Evolutionary conservation across 2,329 filamentous ascomycete species (phyloP).

Genomic region (Colletotrichum sp.): DNA sequence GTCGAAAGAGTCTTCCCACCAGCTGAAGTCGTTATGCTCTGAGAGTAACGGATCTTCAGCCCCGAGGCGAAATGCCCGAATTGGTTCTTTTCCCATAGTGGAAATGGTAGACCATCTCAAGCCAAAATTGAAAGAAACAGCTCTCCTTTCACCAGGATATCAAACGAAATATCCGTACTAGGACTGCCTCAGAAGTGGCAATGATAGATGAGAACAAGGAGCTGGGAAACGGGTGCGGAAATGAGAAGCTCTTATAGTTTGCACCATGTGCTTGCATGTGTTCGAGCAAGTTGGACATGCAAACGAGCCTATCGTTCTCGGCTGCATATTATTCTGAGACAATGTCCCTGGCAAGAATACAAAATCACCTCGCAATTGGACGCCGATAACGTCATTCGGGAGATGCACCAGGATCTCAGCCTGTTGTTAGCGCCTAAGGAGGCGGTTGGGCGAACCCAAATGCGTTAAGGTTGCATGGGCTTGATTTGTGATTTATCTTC

Average conservation of each 20-base stretch:
- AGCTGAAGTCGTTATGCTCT: not conserved
- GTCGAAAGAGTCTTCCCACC: not conserved
- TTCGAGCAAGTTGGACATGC: rapidly evolving
- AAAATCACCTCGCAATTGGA: rapidly evolving
- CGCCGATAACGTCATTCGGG: not conserved
- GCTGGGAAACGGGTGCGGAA: too few relatives aligned
- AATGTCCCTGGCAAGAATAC: rapidly evolving
- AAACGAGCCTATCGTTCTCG: rapidly evolving
- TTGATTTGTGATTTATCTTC: not conserved
- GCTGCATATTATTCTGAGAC: not conserved
- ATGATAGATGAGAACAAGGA: too few relatives aligned
- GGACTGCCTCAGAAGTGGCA: too few relatives aligned
- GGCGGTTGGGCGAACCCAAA: not conserved
- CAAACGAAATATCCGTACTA: too few relatives aligned
- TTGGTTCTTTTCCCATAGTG: rapidly evolving
- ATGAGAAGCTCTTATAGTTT: not conserved
- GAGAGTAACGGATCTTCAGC: not conserved
- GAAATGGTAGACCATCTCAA: not conserved
- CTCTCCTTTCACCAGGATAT: too few relatives aligned
- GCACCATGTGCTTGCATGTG: not conserved
- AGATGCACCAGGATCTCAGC: rapidly evolving
- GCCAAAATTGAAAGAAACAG: too few relatives aligned
- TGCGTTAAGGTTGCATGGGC: not conserved
- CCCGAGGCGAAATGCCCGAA: not conserved
- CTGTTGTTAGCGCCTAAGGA: rapidly evolving